These are phyloP conservation scores for Phragmites australis DNA, from an alignment of 176 grass and related monocot genomes.

Conservation along the genomic window DNA sequence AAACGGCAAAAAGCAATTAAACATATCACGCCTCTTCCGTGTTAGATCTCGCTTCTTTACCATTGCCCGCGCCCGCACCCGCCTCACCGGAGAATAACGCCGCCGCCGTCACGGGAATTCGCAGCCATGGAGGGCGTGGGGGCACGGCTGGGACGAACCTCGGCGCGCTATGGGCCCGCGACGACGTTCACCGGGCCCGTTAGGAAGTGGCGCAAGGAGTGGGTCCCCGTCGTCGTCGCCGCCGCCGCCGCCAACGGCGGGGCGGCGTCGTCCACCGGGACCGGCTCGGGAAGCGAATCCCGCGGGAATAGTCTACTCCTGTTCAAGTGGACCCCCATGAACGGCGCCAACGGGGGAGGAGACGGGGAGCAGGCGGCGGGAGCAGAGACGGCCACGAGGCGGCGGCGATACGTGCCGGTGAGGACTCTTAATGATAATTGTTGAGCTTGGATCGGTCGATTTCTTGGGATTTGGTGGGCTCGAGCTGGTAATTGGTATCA, in stretches of 20 bases:
- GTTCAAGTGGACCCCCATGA: conserved; percentile 65
- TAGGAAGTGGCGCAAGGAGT: conserved; percentile 77
- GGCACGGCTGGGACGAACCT: conserved; percentile 63
- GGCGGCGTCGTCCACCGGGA: background rate
- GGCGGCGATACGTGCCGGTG: conserved; percentile 55
- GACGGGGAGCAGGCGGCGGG: background rate
- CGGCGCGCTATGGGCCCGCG: conserved; percentile 67
- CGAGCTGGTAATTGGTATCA: background rate
- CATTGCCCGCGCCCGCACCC: background rate
- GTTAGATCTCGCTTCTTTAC: background rate
- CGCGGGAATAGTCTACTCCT: conserved; percentile 52
- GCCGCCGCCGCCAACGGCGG: conserved; percentile 16
- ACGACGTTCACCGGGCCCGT: conserved; percentile 73
- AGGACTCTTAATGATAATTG: conserved; percentile 37
- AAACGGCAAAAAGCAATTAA: background rate
- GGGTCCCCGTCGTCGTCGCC: conserved; percentile 52
- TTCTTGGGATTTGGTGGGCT: background rate
- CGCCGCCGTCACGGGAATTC: conserved; percentile 11
- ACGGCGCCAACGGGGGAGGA: conserved; percentile 37
- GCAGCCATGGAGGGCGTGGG: conserved; percentile 59
- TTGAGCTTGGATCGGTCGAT: conserved; percentile 1
- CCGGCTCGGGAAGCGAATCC: conserved; percentile 1
- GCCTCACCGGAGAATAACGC: conserved; percentile 1
- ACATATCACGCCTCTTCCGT: background rate
- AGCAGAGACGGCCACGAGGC: conserved; percentile 20